A percentile compares a stretch with the other conserved stretches of the same genome.
Conservation (phyloP, 1,139 yeast species). For the Geotrichum klebahnii region DNA sequence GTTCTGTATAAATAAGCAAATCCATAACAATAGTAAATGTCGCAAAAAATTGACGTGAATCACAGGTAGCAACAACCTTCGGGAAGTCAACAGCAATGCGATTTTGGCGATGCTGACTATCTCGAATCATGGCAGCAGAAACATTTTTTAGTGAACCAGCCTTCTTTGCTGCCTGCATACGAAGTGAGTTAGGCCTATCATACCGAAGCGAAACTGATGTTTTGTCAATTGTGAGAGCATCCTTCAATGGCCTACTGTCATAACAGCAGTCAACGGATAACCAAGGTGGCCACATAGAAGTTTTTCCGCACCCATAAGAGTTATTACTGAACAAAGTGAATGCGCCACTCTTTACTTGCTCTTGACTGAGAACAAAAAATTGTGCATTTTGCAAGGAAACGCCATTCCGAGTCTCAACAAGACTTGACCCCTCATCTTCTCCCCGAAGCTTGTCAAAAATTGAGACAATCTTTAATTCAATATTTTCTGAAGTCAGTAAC, state of each 20-base stretch:
- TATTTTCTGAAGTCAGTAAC: constrained; percentile 65
- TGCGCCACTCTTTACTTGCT: constrained; percentile 45
- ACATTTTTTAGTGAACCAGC: constrained; percentile 18
- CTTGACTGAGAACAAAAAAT: constrained; percentile 58
- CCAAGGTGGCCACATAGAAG: constrained; percentile 76
- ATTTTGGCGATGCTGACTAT: constrained; percentile 41
- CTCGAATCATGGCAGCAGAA: constrained; percentile 31
- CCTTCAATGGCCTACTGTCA: constrained; percentile 54
- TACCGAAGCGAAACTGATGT: constrained; percentile 59
- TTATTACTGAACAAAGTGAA: constrained; percentile 43
- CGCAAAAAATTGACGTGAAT: constrained; percentile 68
- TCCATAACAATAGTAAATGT: constrained; percentile 62
- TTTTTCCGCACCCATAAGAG: constrained; percentile 41
- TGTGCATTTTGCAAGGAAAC: constrained; percentile 65
- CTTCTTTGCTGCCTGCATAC: constrained; percentile 35
- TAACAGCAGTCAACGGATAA: constrained; percentile 66
- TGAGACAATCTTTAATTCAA: constrained; percentile 62
- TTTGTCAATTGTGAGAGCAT: constrained; percentile 58
- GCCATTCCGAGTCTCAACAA: constrained; percentile 71
- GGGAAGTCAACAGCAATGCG: constrained; percentile 61
- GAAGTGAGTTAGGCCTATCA: constrained; percentile 64
- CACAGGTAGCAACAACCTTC: constrained; percentile 63
- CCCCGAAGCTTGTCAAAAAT: constrained; percentile 49
- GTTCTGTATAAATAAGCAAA: constrained; percentile 62
- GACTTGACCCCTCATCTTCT: constrained; percentile 49